Base-by-base conservation (phyloP, 148 eudicot genomes). In the Mesembryanthemum crystallinum region DNA sequence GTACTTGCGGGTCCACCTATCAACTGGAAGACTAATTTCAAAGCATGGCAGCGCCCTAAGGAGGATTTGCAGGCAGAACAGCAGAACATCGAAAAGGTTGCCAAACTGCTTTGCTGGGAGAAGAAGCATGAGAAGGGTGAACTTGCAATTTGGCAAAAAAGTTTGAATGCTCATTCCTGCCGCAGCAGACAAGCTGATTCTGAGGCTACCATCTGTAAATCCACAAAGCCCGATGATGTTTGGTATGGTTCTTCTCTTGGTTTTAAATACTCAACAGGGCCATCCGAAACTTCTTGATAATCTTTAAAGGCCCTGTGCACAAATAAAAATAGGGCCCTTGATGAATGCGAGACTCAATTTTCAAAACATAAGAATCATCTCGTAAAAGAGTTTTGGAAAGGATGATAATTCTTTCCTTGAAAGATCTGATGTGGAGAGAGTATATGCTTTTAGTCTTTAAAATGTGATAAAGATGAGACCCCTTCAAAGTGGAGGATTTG, bases 1-100 rank as follows among this genome's bases (percentile, higher is more conserved):
- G 96, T 94, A 74, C 97, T 94, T 75, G 85, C 98, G 24, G 98
- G 98, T 69, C 98, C 98, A 58, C 97, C 98, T n/a, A 92, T 94
- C 77, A 86, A 89, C 82, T 92, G 97, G 97, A 92, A 85, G 85
- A 83, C 70, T 62, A 86, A 87, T 75, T 92, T 73, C 83, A 80
- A 84, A 66, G 82, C 92, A 73, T 94, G 98, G 98, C 89, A 90
- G 77, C 96, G 97, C 11, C 82, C 96, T 5, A 87, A 77, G 82
- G 92, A 94, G 78, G 97, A 92, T 45, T 89, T 92, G 49, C 77
- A 88, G 86, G 85, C 87, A 80, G 96, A 92, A 76, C 98, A 94
- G 73, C 83, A 88, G 76, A 92, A 88, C 71, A 94, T 94, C 78
- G 97, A 94, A 82, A 89, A 90, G 82, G 75, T 74, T 30, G 97